Base-by-base conservation (phyloP, 495 filamentous ascomycete genomes). In the Aspergillus taichungensis region DNA sequence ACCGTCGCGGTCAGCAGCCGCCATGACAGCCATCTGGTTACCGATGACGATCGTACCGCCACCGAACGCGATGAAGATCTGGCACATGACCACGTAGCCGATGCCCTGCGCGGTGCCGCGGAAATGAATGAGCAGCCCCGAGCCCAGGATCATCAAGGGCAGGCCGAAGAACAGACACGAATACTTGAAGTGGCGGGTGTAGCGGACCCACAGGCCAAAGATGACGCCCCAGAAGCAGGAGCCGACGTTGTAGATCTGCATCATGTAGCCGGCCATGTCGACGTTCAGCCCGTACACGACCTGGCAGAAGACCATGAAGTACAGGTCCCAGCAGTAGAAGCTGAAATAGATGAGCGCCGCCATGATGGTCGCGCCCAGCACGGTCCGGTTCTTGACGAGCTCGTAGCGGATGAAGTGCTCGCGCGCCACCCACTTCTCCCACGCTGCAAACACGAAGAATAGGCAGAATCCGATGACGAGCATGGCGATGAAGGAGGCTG, bases 81-180 rank as follows among this genome's bases (percentile, higher is more conserved):
- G 76, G 51, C 75, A 82, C 77, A 86, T 82, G 53, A 86, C 66
- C 18, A 89, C 63, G 58, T 81, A 86, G 18, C 80, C 83, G 37
- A 87, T 68, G 38, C 69, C 53, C 12, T 63, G 60, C 3, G 72
- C 68, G 43, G 76, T 64, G 37, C 83, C 79, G 30, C 84, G 79
- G 74, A 87, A 88, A 50, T 67, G 74, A 51, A 72, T 85, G 75
- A 85, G 76, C 42, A 85, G 72, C 11, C 84, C 75, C 0, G 79
- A 74, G 3, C 82, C 74, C 14, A 85, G 73, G 30, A 83, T 68
- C 57, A 74, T 67, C 13, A 87, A 57, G 0, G 83, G 81, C 0
- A 85, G 47, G 45, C 68, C 82, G 61, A 83, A 78, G 67, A 67
- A 80, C 40, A 80, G 62, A 46, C 74, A 76, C 11, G 73, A 67